A percentile compares a stretch with the other conserved stretches of the same genome.
Conservation (phyloP, 2,329 filamentous ascomycete species). For the Tolypocladium paradoxum region DNA sequence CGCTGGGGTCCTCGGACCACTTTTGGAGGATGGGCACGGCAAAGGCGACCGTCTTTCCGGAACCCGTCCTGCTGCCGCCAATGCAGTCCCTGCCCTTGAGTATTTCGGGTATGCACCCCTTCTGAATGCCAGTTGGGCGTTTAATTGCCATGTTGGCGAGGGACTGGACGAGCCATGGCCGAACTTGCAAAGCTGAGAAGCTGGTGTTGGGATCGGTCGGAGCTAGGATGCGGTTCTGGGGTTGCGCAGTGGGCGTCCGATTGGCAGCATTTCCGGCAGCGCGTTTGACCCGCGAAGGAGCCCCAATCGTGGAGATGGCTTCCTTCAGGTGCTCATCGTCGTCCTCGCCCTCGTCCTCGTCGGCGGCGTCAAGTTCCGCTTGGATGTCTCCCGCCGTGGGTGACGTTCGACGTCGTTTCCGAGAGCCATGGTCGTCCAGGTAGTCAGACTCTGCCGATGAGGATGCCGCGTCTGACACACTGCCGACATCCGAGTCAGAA, state of each 20-base stretch:
- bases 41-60: slow-evolving; percentile 95
- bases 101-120: slow-evolving; percentile 85
- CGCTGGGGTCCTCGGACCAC: slow-evolving; percentile 85
- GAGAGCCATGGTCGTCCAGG: slow-evolving; percentile 32
- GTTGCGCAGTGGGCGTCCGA: slow-evolving; percentile 7
- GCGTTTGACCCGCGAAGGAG: slow-evolving; percentile 42
- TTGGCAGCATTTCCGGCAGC: slow-evolving; percentile 14
- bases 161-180: slow-evolving; percentile 81
- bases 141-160: slow-evolving; percentile 69
- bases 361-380: slow-evolving; percentile 8
- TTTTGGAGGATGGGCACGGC: slow-evolving; percentile 87
- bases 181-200: slow-evolving; percentile 63
- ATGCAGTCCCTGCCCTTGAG: slow-evolving; percentile 88
- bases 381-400: slow-evolving; percentile 14
- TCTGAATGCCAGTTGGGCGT: slow-evolving; percentile 85
- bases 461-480: background rate
- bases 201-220: slow-evolving; percentile 47
- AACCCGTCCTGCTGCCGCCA: slow-evolving; percentile 87
- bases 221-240: slow-evolving; percentile 31
- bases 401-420: slow-evolving; percentile 34
- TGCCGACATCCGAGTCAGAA: background rate
- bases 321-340: slow-evolving; percentile 20
- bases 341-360: slow-evolving; percentile 19
- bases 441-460: slow-evolving; percentile 35
- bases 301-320: slow-evolving; percentile 32